Evolutionary conservation across 495 filamentous ascomycete genomes (phyloP).

Genomic region (Penicillium fimorum): DNA sequence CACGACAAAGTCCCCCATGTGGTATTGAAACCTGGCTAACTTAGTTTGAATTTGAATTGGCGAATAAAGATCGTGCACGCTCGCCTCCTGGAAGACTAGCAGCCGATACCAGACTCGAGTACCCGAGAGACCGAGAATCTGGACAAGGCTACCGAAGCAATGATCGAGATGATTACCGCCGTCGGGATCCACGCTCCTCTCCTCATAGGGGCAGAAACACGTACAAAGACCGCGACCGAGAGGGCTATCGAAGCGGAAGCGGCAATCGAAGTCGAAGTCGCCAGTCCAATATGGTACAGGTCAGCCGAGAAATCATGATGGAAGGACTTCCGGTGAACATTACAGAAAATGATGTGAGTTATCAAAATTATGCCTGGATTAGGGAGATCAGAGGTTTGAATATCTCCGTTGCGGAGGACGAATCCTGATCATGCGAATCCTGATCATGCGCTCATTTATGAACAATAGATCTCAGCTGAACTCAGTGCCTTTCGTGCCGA

Average conservation of each 20-base stretch:
- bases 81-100: slow-evolving; percentile 43
- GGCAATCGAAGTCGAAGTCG: slow-evolving; percentile 45
- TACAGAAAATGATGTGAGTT: slow-evolving; percentile 58
- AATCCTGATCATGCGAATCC: slow-evolving; percentile 4
- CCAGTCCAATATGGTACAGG: slow-evolving; percentile 47
- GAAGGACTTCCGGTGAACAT: slow-evolving; percentile 59
- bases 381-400: neutral
- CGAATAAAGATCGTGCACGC: slow-evolving; percentile 37
- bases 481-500: slow-evolving; percentile 57
- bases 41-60: slow-evolving; percentile 7
- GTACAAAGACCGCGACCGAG: slow-evolving; percentile 57
- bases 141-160: slow-evolving; percentile 34
- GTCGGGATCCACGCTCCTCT: slow-evolving; percentile 39
- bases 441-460: neutral
- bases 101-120: slow-evolving; percentile 37
- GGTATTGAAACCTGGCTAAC: slow-evolving; percentile 27
- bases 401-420: neutral
- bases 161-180: slow-evolving; percentile 44
- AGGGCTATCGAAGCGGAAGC: slow-evolving; percentile 51
- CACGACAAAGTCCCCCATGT: slow-evolving; percentile 4
- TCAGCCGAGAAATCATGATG: slow-evolving; percentile 60
- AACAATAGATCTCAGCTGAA: slow-evolving; percentile 59
- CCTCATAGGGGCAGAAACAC: slow-evolving; percentile 37
- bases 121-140: slow-evolving; percentile 34
- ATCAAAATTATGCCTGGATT: too few species aligned